Percentiles rank a stretch among this genome's conserved stretches.
Conservation (phyloP, 2,329 filamentous ascomycete genomes). For the Hymenoscyphus albidus region DNA sequence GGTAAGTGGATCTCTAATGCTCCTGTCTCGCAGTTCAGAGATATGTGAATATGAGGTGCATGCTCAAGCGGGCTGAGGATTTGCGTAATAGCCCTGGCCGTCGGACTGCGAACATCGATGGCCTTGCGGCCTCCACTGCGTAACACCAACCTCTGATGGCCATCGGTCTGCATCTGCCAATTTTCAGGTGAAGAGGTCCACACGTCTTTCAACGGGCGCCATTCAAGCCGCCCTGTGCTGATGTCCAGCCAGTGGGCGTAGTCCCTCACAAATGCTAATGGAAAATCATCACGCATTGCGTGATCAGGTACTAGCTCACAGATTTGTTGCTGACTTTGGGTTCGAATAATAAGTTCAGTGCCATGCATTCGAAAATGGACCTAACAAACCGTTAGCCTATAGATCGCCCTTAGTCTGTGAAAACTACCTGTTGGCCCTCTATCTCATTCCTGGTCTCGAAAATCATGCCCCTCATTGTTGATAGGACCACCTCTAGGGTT, state of each 20-base stretch:
- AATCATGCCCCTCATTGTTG: constrained; percentile 36
- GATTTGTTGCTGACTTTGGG: constrained; percentile 4
- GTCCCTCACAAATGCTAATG: constrained; percentile 13
- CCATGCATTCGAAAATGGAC: constrained; percentile 36
- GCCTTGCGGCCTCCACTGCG: constrained; percentile 24
- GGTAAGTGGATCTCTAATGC: constrained; percentile 41
- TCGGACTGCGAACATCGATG: constrained; percentile 37
- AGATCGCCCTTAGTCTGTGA: constrained; percentile 12
- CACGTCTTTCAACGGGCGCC: constrained; percentile 22
- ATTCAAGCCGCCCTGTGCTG: constrained; percentile 18
- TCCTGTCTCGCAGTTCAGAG: constrained; percentile 18
- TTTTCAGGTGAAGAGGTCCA: constrained; percentile 31
- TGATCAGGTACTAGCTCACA: constrained; percentile 20
- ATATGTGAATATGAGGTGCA: constrained; percentile 36
- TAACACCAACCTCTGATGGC: constrained; percentile 14
- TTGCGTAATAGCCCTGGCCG: constrained; percentile 32
- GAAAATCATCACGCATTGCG: constrained; percentile 16
- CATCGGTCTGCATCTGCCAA: constrained; percentile 27
- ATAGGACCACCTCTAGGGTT: constrained; percentile 35
- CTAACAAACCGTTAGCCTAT: constrained; percentile 10
- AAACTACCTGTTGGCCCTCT: constrained; percentile 29
- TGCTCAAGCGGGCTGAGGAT: constrained; percentile 40
- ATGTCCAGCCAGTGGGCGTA: constrained; percentile 20
- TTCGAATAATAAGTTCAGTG: constrained; percentile 34
- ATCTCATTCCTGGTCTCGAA: constrained; percentile 33